Evolutionary conservation across 2,329 filamentous ascomycete species (phyloP), one percentile per base, ranked within the genome.

Genomic region (Diaporthe sp.): DNA sequence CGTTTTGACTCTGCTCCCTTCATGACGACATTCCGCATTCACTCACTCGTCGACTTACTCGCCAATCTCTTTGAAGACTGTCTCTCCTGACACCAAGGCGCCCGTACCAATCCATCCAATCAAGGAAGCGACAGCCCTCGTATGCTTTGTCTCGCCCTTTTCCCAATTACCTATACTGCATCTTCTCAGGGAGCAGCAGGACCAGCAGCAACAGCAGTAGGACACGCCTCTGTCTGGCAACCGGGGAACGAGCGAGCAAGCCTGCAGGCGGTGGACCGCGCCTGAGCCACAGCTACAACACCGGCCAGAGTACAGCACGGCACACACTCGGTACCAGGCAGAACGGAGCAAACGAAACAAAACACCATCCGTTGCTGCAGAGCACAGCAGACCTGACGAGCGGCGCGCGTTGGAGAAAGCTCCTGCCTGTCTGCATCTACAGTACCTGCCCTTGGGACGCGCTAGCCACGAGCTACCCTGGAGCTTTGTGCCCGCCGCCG

Each of bases 1-100:
- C 53, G 55, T 58, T 70, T 61, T 71, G 44, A 49, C 55, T 51
- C 44, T 70, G 65, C 65, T 70, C 34, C 34, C 39, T 53, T 71
- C 73, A 74, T 74, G 73, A 74, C 73, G 65, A 57, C 73, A 74
- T 74, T 63, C 25, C 58, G 55, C 53, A 42, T 55, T 71, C 65
- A 42, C 65, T 70, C 47, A 9, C 49, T 28, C 34, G 37, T 17
- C 34, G 49, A 70, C 65, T 70, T 55, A 70, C 65, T 70, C 49
- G 65, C 47, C 49, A 70, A 55, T 39, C 47, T 70, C 65, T 55
- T 70, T 55, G 65, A 31, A 25, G 15, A 55, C 47, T 55, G 47
- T 70, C 49, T 42, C 31, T 70, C 65, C 49, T 55, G 65, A 70
- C 49, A 70, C 65, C 65, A 25, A 53, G 34, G 15, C n/a, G 34